A percentile compares a stretch with the other conserved stretches of the same genome.
These are phyloP conservation scores for Tolypocladium tundrense DNA, from an alignment of 2,329 filamentous ascomycete genomes.

Conservation along the genomic window DNA sequence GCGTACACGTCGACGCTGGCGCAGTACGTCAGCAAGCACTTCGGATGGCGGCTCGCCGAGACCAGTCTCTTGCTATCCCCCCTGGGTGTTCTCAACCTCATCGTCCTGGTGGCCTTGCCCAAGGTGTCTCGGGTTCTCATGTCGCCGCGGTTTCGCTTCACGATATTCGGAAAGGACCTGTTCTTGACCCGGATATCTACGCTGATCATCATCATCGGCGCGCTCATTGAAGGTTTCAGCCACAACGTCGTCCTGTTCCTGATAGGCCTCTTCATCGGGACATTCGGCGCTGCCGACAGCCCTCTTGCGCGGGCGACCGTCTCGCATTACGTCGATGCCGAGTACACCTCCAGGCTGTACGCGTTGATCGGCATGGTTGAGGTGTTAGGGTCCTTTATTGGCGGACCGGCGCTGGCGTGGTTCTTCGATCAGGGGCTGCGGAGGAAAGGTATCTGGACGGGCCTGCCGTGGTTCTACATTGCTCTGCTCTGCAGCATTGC, in stretches of 20 bases:
- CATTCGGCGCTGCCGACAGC: constrained; percentile 26
- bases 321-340: constrained; percentile 25
- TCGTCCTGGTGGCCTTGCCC: constrained; percentile 25
- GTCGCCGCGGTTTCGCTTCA: constrained; percentile 20
- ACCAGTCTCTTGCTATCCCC: constrained; percentile 30
- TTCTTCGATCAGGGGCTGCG: constrained; percentile 26
- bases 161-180: constrained; percentile 26
- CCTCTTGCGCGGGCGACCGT: constrained; percentile 29
- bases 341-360: constrained; percentile 29
- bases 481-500: constrained; percentile 17
- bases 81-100: constrained; percentile 26
- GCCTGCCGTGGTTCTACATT: constrained; percentile 30
- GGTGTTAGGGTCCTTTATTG: constrained; percentile 27
- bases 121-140: constrained; percentile 20
- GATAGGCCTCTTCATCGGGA: constrained; percentile 24
- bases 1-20: constrained; percentile 24
- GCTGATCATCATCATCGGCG: constrained; percentile 18
- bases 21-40: constrained; percentile 34
- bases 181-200: constrained; percentile 23
- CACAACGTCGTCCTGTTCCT: constrained; percentile 23
- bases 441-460: constrained; percentile 23
- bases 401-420: constrained; percentile 28
- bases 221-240: constrained; percentile 23
- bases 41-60: constrained; percentile 31
- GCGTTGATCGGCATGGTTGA: constrained; percentile 30